Base-by-base conservation (phyloP, 352 stramenopile genomes). In the Hyaloperonospora brassicae region DNA sequence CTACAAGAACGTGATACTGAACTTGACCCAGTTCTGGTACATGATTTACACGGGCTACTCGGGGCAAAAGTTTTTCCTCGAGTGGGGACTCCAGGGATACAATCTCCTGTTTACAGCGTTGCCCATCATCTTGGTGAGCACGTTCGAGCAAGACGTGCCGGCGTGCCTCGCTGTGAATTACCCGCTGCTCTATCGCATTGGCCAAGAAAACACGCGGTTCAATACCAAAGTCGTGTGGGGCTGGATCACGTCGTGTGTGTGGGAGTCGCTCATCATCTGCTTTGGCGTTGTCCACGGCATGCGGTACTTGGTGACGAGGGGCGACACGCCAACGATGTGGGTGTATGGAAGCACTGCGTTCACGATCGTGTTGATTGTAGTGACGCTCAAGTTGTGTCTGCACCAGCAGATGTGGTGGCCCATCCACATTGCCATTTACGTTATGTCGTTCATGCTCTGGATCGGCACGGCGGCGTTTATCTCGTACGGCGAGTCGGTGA, bases 1-100 rank as follows among this genome's bases (percentile, higher is more conserved):
- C 63, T 98, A 97, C 87, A 97, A 97, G 69, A 98, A 98, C 61
- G 85, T 98, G 35, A 93, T 97, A 64, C 81, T 97, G 63, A 96
- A 95, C 60, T 70, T 98, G 64, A 95, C 89, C 34, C 86, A 97
- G 59, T 98, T 96, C 70, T 96, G 81, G 78, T 98, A 95, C 72
- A 93, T 95, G 76, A 86, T 95, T 56, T 96, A 87, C 66, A 89
- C 78, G 50, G 80, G 82, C 38, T 95, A 89, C 55, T 93, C 84
- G 13, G 81, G 85, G 0, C 84, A 95, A 50, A 94, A 94, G 61
- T 93, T 81, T 47, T 93, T 82, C 55, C 70, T 93, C 25, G 84
- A 94, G 53, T 89, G 78, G 79, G 84, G 79, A 27, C 62, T 93
- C 8, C 86, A 95, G 51, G 81, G 80, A 31, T 95, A 93, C 83